Conservation (phyloP, 352 stramenopile species). For the Thalassiosira hispida region DNA sequence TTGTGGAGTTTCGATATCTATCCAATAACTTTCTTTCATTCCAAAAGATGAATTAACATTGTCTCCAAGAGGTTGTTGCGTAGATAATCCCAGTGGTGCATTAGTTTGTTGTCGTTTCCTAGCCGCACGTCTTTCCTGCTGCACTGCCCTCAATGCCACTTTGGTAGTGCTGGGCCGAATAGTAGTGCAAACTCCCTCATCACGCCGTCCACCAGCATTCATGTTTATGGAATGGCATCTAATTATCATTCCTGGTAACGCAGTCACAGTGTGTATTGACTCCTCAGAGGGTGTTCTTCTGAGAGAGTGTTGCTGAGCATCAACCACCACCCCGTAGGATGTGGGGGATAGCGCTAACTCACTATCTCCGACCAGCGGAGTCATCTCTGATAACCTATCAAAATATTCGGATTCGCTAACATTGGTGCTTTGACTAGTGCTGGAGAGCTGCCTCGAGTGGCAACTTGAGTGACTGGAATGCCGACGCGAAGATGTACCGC, state of each 20-base stretch:
- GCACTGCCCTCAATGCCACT: conserved; percentile 38
- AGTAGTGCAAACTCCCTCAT: conserved; percentile 12
- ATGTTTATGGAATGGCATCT: conserved; percentile 41
- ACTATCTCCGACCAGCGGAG: conserved; percentile 20
- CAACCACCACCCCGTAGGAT: not conserved
- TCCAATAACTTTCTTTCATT: conserved; percentile 58
- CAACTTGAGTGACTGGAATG: not conserved
- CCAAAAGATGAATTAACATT: conserved; percentile 1
- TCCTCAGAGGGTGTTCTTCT: conserved; percentile 27
- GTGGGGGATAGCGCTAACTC: not conserved
- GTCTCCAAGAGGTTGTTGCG: not conserved
- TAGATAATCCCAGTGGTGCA: not conserved
- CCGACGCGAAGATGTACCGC: not conserved
- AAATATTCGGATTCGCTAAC: conserved; percentile 26
- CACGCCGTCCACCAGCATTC: conserved; percentile 12
- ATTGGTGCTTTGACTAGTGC: conserved; percentile 12
- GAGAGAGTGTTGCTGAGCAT: not conserved
- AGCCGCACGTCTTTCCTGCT: conserved; percentile 27
- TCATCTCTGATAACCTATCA: conserved; percentile 42
- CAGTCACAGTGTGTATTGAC: conserved; percentile 41
- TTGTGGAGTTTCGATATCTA: conserved; percentile 61
- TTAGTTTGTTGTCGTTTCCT: conserved; percentile 16
- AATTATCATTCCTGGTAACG: conserved; percentile 45
- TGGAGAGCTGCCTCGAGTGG: conserved; percentile 17
- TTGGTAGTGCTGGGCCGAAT: conserved; percentile 41